These are phyloP conservation scores for Termitomyces bulborhizus DNA, from an alignment of 768 basidiomycete genomes.

Conservation along the genomic window DNA sequence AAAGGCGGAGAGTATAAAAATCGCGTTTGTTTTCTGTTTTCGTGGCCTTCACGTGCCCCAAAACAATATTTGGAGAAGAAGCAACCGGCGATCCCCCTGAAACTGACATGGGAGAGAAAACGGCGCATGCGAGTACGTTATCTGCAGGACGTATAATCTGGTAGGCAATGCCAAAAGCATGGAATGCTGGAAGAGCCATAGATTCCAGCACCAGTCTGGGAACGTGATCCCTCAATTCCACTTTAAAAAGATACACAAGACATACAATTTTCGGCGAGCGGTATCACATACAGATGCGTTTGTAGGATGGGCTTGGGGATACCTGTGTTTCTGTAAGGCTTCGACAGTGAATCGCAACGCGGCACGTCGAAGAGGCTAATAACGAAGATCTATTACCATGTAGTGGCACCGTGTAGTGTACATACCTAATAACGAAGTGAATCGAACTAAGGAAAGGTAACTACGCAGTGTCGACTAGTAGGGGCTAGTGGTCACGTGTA, in stretches of 20 bases:
- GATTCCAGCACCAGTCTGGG: constrained; percentile 10
- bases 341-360: too few relatives aligned
- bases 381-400: too few relatives aligned
- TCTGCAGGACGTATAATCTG: constrained; percentile 21
- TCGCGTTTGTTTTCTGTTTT: too few relatives aligned
- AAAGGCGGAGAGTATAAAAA: too few relatives aligned
- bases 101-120: constrained; percentile 20
- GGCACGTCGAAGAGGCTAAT: too few relatives aligned
- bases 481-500: too few relatives aligned
- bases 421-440: too few relatives aligned
- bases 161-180: constrained; percentile 18
- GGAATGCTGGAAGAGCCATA: constrained; percentile 28
- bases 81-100: not conserved
- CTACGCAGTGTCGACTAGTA: too few relatives aligned
- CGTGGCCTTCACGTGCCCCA: too few relatives aligned
- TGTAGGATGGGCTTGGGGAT: constrained; percentile 28
- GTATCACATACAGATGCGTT: constrained; percentile 13
- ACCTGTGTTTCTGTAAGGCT: too few relatives aligned
- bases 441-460: too few relatives aligned
- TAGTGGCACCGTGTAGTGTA: too few relatives aligned
- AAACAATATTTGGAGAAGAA: not conserved
- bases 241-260: not conserved
- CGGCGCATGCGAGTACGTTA: constrained; percentile 8
- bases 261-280: constrained; percentile 19
- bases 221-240: constrained; percentile 8